Evolutionary conservation across 1,284 basidiomycete genomes (phyloP).

Genomic region (Leccinum subrobustum): DNA sequence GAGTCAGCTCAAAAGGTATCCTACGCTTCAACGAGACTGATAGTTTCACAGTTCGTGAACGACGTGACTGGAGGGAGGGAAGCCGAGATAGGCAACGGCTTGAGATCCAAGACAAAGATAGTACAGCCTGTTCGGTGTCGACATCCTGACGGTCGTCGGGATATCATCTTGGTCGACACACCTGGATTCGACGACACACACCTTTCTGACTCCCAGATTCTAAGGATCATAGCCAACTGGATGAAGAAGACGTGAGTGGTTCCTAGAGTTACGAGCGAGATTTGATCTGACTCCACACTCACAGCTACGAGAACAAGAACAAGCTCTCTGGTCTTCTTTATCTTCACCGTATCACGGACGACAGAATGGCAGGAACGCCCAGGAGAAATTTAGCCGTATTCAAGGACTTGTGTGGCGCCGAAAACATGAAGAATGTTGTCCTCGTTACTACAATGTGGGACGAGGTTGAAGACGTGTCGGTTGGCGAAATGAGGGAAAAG

Average conservation of each 20-base stretch:
- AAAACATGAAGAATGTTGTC: conserved; percentile 23
- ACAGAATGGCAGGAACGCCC: conserved; percentile 40
- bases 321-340: conserved; percentile 30
- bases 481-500: conserved; percentile 18
- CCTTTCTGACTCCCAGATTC: conserved; percentile 20
- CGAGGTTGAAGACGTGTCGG: conserved; percentile 19
- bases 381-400: conserved; percentile 23
- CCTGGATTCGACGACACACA: conserved; percentile 13
- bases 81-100: not conserved
- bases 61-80: not conserved
- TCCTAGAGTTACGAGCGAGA: not conserved
- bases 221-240: conserved; percentile 17
- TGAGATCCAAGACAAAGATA: not conserved
- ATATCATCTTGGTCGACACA: conserved; percentile 11
- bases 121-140: not conserved
- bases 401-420: conserved; percentile 26
- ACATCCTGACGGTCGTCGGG: not conserved
- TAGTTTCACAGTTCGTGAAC: not conserved
- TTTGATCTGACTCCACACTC: not conserved
- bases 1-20: not conserved
- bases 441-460: conserved; percentile 34
- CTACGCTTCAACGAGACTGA: not conserved
- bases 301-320: conserved; percentile 16
- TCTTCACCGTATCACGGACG: conserved; percentile 39
- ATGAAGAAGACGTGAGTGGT: conserved; percentile 1